Evolutionary conservation across 352 stramenopile species (phyloP), one percentile per base, ranked within the genome.

Genomic region (Lagenidium giganteum): DNA sequence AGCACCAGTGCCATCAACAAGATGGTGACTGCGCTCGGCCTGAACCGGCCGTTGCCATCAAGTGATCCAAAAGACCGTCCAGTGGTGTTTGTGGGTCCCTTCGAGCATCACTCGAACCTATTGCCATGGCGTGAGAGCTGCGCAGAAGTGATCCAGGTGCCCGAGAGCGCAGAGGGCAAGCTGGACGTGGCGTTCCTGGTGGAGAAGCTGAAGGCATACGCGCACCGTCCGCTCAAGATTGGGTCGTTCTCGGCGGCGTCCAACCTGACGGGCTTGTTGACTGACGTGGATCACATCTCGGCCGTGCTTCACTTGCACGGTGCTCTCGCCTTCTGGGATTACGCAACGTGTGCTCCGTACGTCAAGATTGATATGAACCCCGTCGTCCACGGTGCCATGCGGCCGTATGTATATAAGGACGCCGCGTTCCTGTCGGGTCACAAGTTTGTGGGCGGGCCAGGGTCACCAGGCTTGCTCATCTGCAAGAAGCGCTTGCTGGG

Each of bases 91-190:
- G 78, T 85, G 29, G 69, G 85, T n/a, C 93, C 91, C 8, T 97
- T 93, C 47, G 95, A 97, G 61, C 95, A 98, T 64, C 95, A 98
- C 61, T 97, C 86, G 18, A 98, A 98, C 64, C 51, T 98, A 8
- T 58, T 98, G 5, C 92, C 92, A 12, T 98, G 93, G 93, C 61
- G 93, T 38, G 94, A 98, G 70, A 83, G 66, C 37, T 69, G 51
- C 16, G 72, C 69, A 1, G 64, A 92, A 18, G 72, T 95, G 2
- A 48, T 89, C 16, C 61, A 57, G 23, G 57, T 95, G 8, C 51
- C 57, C 28, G 74, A 71, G 39, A 54, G 63, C 38, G 29, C 25
- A 5, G 47, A 62, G 5, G 58, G 53, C 18, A 56, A 68, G 21
- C 23, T 93, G 4, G 74, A 89, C 55, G 26, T 80, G 12, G 44